A percentile compares a stretch with the other conserved stretches of the same genome.
These are phyloP conservation scores for Eremochloa ophiuroides DNA, from an alignment of 176 grass and related monocot species.

Conservation along the genomic window DNA sequence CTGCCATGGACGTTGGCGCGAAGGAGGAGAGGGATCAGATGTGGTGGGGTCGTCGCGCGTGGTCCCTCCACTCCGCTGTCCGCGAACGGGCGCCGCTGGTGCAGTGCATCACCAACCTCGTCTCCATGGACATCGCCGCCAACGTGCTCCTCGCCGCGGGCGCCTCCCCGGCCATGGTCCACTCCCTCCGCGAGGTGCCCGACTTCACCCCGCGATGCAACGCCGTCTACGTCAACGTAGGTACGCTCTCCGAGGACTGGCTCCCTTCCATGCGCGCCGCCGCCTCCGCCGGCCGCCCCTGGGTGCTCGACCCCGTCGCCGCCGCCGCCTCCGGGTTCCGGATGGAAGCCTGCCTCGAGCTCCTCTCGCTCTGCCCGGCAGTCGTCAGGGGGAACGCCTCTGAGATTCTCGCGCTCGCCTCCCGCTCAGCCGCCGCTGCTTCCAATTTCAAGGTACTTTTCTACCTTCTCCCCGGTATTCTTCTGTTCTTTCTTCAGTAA, in stretches of 20 bases:
- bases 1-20: slow-evolving; percentile 20
- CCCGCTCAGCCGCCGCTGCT: background rate
- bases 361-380: slow-evolving; percentile 49
- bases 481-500: background rate
- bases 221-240: slow-evolving; percentile 74
- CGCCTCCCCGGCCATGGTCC: slow-evolving; percentile 85
- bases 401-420: slow-evolving; percentile 74
- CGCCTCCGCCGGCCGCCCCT: slow-evolving; percentile 51
- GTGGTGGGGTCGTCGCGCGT: slow-evolving; percentile 42
- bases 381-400: slow-evolving; percentile 82
- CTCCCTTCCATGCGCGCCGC: slow-evolving; percentile 74
- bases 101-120: slow-evolving; percentile 92
- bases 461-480: background rate
- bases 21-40: background rate
- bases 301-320: slow-evolving; percentile 86
- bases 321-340: slow-evolving; percentile 61
- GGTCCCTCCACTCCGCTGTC: slow-evolving; percentile 57
- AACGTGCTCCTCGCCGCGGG: slow-evolving; percentile 73
- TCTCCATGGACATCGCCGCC: slow-evolving; percentile 87
- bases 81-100: slow-evolving; percentile 59
- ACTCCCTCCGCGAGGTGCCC: slow-evolving; percentile 60
- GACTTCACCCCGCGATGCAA: slow-evolving; percentile 73
- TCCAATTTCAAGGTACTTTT: slow-evolving; percentile 45
- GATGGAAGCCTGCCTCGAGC: slow-evolving; percentile 72
- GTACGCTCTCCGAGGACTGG: slow-evolving; percentile 76